Percentiles rank a stretch among this genome's conserved stretches.
These are phyloP conservation scores for Porphyrellus cyaneotinctus DNA, from an alignment of 768 basidiomycete species.

Conservation along the genomic window DNA sequence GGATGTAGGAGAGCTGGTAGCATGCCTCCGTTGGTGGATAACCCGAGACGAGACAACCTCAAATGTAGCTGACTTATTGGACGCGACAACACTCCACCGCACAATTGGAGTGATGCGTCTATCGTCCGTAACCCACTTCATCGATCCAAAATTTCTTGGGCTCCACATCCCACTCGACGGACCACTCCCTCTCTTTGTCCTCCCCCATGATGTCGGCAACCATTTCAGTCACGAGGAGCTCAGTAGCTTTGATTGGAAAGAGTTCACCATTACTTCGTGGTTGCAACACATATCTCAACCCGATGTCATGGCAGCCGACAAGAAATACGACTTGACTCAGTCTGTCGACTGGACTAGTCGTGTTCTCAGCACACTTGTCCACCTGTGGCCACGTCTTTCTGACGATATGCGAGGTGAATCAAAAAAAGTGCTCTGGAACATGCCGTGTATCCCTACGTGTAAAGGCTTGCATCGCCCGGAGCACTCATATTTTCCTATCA, in stretches of 20 bases:
- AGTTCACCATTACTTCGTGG: slow-evolving; percentile 72
- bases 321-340: slow-evolving; percentile 54
- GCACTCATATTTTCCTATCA: slow-evolving; percentile 76
- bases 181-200: slow-evolving; percentile 67
- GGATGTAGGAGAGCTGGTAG: slow-evolving; percentile 61
- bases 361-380: slow-evolving; percentile 56
- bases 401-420: slow-evolving; percentile 31
- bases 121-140: slow-evolving; percentile 56
- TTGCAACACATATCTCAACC: slow-evolving; percentile 57
- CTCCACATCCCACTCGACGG: slow-evolving; percentile 64
- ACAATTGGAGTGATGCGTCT: slow-evolving; percentile 54
- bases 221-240: slow-evolving; percentile 50
- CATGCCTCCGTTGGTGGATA: slow-evolving; percentile 83
- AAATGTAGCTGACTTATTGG: slow-evolving; percentile 53
- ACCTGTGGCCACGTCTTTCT: slow-evolving; percentile 65
- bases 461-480: slow-evolving; percentile 62
- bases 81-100: slow-evolving; percentile 56
- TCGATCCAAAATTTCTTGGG: slow-evolving; percentile 53
- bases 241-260: slow-evolving; percentile 66
- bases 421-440: slow-evolving; percentile 29
- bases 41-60: background rate
- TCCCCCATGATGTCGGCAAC: slow-evolving; percentile 42
- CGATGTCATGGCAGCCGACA: slow-evolving; percentile 32
- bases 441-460: slow-evolving; percentile 42
- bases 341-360: slow-evolving; percentile 76